phyloP scores from a whole-genome alignment of 176 grass and related monocot genomes.

The Echinochloa phyllopogon region DNA sequence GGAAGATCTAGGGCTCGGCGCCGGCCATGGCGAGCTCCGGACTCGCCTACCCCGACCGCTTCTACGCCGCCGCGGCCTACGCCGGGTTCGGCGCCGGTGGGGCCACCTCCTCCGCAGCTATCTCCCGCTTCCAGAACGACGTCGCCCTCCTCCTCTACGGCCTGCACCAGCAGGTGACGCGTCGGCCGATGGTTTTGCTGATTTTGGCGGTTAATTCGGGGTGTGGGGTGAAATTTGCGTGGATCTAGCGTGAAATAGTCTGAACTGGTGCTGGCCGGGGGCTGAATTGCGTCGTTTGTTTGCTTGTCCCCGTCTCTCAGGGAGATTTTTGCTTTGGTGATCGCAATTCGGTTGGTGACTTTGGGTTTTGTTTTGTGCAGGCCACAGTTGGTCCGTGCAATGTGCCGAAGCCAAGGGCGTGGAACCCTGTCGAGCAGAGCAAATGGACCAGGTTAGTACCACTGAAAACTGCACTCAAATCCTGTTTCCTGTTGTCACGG shows the following conservation, averaged over 20 bases:
- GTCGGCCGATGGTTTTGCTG: background rate
- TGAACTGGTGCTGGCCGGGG: background rate
- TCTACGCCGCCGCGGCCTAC: conserved; percentile 89
- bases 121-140: conserved; percentile 90
- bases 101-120: conserved; percentile 35
- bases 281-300: conserved; percentile 19
- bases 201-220: conserved; percentile 10
- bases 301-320: background rate
- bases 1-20: conserved; percentile 52
- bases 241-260: conserved; percentile 38
- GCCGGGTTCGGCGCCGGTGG: conserved; percentile 59
- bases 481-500: background rate
- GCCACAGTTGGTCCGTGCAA: conserved; percentile 86
- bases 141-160: conserved; percentile 91
- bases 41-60: conserved; percentile 91
- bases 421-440: conserved; percentile 92
- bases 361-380: conserved; percentile 46
- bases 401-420: conserved; percentile 80
- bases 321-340: conserved; percentile 28
- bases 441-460: conserved; percentile 89
- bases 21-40: conserved; percentile 80
- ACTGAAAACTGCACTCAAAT: conserved; percentile 11
- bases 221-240: conserved; percentile 23
- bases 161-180: conserved; percentile 82
- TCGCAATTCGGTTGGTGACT: conserved; percentile 31